phyloP scores from a whole-genome alignment of 2,329 filamentous ascomycete species.

The Chrysosporium keratinophilum region DNA sequence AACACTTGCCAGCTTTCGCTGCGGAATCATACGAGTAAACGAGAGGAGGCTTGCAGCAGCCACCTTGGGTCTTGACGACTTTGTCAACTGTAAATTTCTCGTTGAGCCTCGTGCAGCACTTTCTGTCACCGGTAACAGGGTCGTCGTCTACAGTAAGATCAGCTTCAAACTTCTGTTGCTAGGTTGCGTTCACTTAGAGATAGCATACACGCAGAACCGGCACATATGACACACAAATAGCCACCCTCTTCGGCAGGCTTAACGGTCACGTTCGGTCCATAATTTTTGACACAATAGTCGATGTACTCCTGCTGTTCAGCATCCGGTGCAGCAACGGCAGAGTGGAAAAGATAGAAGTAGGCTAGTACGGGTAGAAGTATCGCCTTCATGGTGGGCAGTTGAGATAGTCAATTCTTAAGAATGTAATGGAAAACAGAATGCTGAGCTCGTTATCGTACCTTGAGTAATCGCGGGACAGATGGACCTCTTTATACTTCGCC shows the following conservation, averaged over 20 bases:
- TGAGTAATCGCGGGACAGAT: too few species aligned
- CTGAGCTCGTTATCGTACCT: too few species aligned
- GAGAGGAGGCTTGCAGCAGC: conserved; percentile 5
- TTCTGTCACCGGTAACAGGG: background rate
- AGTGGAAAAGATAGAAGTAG: background rate
- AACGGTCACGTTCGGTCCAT: background rate
- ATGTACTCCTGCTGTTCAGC: conserved; percentile 7
- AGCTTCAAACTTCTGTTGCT: background rate
- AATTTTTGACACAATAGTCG: conserved; percentile 2
- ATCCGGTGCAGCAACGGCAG: background rate
- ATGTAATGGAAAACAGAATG: background rate
- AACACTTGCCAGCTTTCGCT: background rate
- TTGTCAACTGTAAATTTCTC: conserved; percentile 1
- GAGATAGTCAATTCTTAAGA: background rate
- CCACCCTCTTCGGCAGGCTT: conserved; percentile 1
- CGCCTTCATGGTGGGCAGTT: background rate
- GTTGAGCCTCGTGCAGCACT: conserved; percentile 2
- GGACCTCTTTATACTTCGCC: too few species aligned
- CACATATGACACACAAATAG: conserved; percentile 6
- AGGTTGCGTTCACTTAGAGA: background rate
- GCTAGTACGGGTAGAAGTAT: background rate
- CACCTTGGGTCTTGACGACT: background rate
- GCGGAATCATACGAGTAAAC: background rate
- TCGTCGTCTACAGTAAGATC: background rate
- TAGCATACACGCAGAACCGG: conserved; percentile 3